phyloP scores from a whole-genome alignment of 2,329 filamentous ascomycete genomes.

The Fusarium phyllophilum region DNA sequence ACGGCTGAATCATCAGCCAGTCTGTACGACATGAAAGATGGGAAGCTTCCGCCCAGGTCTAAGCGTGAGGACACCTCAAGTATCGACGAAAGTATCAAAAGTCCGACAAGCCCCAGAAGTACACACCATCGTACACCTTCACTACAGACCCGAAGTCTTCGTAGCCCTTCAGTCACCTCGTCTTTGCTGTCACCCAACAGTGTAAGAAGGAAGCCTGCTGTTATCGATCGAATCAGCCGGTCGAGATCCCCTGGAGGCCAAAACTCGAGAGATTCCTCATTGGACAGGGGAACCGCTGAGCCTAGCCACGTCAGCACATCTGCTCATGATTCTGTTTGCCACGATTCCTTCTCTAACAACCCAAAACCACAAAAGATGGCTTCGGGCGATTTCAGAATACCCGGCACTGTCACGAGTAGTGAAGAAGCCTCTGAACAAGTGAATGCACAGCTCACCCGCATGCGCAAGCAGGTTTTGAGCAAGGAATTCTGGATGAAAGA shows the following conservation, averaged over 20 bases:
- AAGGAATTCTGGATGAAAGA: slow-evolving; percentile 99
- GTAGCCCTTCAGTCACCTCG: slow-evolving; percentile 49
- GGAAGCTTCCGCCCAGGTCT: slow-evolving; percentile 48
- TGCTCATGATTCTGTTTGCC: slow-evolving; percentile 66
- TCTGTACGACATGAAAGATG: slow-evolving; percentile 53
- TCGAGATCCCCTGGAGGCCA: slow-evolving; percentile 55
- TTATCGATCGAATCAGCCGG: slow-evolving; percentile 66
- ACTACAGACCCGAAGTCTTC: slow-evolving; percentile 50
- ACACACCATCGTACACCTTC: slow-evolving; percentile 48
- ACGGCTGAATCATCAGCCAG: slow-evolving; percentile 49
- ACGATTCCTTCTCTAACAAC: slow-evolving; percentile 64
- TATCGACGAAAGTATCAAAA: slow-evolving; percentile 60
- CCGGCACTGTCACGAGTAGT: slow-evolving; percentile 63
- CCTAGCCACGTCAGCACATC: slow-evolving; percentile 67
- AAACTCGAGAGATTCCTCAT: slow-evolving; percentile 67
- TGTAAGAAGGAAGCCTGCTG: slow-evolving; percentile 57
- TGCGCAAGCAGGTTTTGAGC: slow-evolving; percentile 87
- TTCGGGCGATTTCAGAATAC: slow-evolving; percentile 61
- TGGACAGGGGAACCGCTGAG: slow-evolving; percentile 66
- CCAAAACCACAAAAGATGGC: slow-evolving; percentile 56
- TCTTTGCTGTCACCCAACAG: slow-evolving; percentile 53
- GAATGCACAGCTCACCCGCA: slow-evolving; percentile 71
- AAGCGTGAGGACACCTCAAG: slow-evolving; percentile 57
- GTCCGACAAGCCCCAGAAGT: slow-evolving; percentile 56
- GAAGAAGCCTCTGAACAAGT: slow-evolving; percentile 69